Conservation (phyloP, 164 flowering plant species). For the Amborella trichopoda region DNA sequence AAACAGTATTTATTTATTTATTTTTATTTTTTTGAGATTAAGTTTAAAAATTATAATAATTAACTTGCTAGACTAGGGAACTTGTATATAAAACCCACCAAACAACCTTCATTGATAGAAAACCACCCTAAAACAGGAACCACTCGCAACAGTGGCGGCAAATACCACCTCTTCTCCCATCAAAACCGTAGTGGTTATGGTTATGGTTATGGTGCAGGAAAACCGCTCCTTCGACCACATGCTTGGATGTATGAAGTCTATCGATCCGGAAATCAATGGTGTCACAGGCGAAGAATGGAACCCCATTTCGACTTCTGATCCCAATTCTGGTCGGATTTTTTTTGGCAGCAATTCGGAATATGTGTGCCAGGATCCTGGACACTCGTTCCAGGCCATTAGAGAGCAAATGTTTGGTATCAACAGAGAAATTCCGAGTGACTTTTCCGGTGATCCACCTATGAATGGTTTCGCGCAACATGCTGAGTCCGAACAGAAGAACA, state of each 20-base stretch:
- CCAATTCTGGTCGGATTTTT: constrained; percentile 22
- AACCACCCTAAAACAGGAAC: too few species aligned
- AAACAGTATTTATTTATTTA: too few species aligned
- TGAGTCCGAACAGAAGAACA: constrained; percentile 21
- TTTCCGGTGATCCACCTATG: constrained; percentile 22
- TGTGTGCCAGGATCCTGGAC: constrained; percentile 66
- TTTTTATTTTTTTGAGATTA: too few species aligned
- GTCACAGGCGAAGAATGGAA: constrained; percentile 58
- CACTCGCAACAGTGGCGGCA: too few species aligned
- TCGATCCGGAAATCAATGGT: constrained; percentile 71
- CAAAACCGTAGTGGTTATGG: constrained; percentile 61
- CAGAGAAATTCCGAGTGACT: too few species aligned
- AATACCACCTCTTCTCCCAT: constrained; percentile 39
- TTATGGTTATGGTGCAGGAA: constrained; percentile 73
- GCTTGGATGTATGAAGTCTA: constrained; percentile 79
- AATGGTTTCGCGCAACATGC: constrained; percentile 74
- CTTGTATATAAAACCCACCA: too few species aligned
- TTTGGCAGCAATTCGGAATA: constrained; percentile 30
- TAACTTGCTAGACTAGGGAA: too few species aligned
- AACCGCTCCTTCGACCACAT: constrained; percentile 94
- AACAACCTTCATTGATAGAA: too few species aligned
- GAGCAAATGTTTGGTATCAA: constrained; percentile 39
- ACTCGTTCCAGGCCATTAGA: constrained; percentile 52
- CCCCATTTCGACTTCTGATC: constrained; percentile 38
- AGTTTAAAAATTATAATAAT: too few species aligned